Evolutionary conservation across 257 asterid species (phyloP).

Genomic region (Mitragyna speciosa): DNA sequence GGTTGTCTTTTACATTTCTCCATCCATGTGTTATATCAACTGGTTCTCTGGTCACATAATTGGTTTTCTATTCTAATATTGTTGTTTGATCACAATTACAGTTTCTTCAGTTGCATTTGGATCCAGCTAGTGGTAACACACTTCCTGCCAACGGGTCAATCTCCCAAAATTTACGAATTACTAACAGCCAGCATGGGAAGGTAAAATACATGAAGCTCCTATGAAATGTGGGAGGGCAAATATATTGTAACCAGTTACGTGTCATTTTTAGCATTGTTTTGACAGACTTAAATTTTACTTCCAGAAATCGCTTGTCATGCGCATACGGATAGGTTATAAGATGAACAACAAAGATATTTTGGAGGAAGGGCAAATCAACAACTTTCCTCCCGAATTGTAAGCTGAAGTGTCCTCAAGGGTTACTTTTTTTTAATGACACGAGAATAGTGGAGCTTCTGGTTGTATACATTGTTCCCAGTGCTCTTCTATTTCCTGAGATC

Average conservation of each 20-base stretch:
- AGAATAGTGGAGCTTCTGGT: constrained; percentile 25
- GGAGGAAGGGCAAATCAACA: constrained; percentile 93
- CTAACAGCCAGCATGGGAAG: constrained; percentile 94
- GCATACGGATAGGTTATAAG: constrained; percentile 76
- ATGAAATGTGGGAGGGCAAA: neutral
- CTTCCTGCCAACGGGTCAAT: constrained; percentile 76
- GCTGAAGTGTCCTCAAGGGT: constrained; percentile 3
- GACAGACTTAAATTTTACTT: constrained; percentile 23
- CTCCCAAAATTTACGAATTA: constrained; percentile 68
- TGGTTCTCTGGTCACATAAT: neutral
- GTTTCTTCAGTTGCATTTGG: constrained; percentile 98
- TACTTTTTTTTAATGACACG: constrained; percentile 10
- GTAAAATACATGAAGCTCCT: constrained; percentile 29
- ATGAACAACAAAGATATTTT: constrained; percentile 62
- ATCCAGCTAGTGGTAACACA: constrained; percentile 79
- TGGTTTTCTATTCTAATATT: neutral
- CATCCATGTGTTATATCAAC: neutral
- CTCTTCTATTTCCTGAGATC: constrained; percentile 22
- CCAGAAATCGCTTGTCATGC: constrained; percentile 94
- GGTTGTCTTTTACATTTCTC: neutral
- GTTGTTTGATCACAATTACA: constrained; percentile 31
- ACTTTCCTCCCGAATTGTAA: constrained; percentile 75
- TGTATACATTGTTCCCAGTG: constrained; percentile 30
- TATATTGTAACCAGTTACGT: neutral
- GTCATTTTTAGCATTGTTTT: neutral